A percentile compares a stretch with the other conserved stretches of the same genome.
phyloP scores from a whole-genome alignment of 371 early-diverging fungal species.

The Apophysomyces ossiformis region DNA sequence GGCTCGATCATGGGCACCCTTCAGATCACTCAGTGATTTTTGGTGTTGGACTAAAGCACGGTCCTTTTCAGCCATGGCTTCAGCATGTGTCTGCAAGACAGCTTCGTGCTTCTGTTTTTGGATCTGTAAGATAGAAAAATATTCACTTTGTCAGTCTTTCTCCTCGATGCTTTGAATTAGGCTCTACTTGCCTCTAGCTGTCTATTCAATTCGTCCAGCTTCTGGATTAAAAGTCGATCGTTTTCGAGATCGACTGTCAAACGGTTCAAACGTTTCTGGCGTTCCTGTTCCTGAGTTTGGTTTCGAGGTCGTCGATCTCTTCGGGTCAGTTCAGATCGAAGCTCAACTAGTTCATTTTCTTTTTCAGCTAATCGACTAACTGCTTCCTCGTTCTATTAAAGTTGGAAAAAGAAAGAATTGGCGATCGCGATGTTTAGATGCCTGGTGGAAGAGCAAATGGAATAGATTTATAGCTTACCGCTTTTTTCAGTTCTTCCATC shows the following conservation, averaged over 20 bases:
- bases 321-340: slow-evolving; percentile 39
- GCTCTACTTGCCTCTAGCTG: slow-evolving; percentile 41
- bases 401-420: no score
- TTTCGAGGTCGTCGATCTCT: slow-evolving; percentile 37
- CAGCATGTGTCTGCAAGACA: slow-evolving; percentile 42
- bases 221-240: slow-evolving; percentile 42
- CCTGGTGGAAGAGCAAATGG: background rate
- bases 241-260: slow-evolving; percentile 50
- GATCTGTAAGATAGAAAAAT: slow-evolving; percentile 18
- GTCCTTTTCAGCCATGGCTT: slow-evolving; percentile 53
- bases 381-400: slow-evolving; percentile 41
- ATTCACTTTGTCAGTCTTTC: background rate
- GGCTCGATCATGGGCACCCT: slow-evolving; percentile 34
- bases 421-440: background rate
- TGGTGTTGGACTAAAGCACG: slow-evolving; percentile 33
- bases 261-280: slow-evolving; percentile 42
- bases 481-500: slow-evolving; percentile 42
- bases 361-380: slow-evolving; percentile 43
- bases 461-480: slow-evolving; percentile 26
- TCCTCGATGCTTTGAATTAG: background rate
- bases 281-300: slow-evolving; percentile 28
- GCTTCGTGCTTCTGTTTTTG: slow-evolving; percentile 54
- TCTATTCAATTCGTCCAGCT: slow-evolving; percentile 47
- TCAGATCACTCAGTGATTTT: slow-evolving; percentile 41
- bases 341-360: slow-evolving; percentile 43